Evolutionary conservation across 2,329 filamentous ascomycete genomes (phyloP).

Genomic region (Fusarium sp.): DNA sequence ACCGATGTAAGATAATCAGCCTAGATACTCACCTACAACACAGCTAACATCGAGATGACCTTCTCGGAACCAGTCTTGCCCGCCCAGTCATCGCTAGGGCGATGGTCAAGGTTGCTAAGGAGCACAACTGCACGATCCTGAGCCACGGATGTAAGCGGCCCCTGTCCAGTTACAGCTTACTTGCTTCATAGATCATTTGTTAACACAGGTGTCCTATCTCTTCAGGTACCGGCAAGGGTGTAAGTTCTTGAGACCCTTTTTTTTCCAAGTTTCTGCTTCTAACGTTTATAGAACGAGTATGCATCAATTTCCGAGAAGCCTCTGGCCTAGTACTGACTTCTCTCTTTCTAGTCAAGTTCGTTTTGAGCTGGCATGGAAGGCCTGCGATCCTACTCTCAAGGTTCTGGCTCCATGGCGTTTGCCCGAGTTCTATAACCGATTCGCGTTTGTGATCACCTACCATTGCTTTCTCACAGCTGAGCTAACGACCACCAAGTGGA

Average conservation of each 20-base stretch:
- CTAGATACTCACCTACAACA: not conserved
- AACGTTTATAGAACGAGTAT: slow-evolving; percentile 10
- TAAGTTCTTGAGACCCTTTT: not conserved
- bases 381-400: slow-evolving; percentile 72
- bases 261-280: not conserved
- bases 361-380: slow-evolving; percentile 54
- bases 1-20: slow-evolving; percentile 52
- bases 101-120: slow-evolving; percentile 50
- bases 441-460: slow-evolving; percentile 55
- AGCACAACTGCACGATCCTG: slow-evolving; percentile 55
- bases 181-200: not conserved
- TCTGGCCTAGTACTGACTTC: not conserved
- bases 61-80: slow-evolving; percentile 67
- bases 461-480: not conserved
- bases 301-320: not conserved
- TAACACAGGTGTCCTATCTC: not conserved
- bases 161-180: not conserved
- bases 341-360: slow-evolving; percentile 48
- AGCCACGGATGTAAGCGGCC: slow-evolving; percentile 60
- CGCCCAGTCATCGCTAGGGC: slow-evolving; percentile 74
- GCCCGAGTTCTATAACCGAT: slow-evolving; percentile 76
- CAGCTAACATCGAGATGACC: slow-evolving; percentile 29
- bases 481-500: slow-evolving; percentile 12
- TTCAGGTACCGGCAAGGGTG: slow-evolving; percentile 67
- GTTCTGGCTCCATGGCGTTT: slow-evolving; percentile 80